Evolutionary conservation across 805 yeast genomes (phyloP).

Genomic region (Monosporozyma solicola): DNA sequence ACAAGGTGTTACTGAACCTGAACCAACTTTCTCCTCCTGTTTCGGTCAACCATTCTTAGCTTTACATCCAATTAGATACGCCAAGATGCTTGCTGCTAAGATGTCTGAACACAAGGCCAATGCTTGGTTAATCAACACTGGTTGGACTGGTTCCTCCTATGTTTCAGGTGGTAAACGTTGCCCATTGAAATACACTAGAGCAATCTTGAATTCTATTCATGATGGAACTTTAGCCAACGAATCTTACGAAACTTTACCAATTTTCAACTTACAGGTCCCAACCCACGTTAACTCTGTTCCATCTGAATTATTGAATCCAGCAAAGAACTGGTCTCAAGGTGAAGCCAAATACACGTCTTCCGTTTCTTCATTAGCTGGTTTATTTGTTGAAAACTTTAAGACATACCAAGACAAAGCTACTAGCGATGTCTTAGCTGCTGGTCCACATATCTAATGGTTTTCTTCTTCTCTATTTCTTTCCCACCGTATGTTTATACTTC

Average conservation of each 20-base stretch:
- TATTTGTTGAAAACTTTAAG: conserved; percentile 80
- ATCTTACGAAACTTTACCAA: conserved; percentile 76
- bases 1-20: conserved; percentile 97
- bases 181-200: conserved; percentile 95
- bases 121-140: conserved; percentile 97
- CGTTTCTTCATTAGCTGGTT: conserved; percentile 56
- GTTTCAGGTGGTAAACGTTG: conserved; percentile 94
- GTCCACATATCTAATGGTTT: conserved; percentile 42
- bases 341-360: conserved; percentile 42
- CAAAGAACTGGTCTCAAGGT: conserved; percentile 67
- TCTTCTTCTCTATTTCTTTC: not conserved
- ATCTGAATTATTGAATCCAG: conserved; percentile 73
- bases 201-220: conserved; percentile 89
- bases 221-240: conserved; percentile 76
- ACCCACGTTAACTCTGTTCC: conserved; percentile 71
- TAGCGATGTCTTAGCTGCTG: conserved; percentile 83
- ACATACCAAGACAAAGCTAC: conserved; percentile 80
- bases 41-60: conserved; percentile 99
- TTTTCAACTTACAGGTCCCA: conserved; percentile 84
- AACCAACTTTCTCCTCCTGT: conserved; percentile 96
- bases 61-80: conserved; percentile 95
- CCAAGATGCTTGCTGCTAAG: conserved; percentile 90
- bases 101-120: conserved; percentile 78
- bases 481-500: not conserved
- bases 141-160: conserved; percentile 96